Conservation (phyloP, 139 green algal genomes). For the Chlorella sp. region DNA sequence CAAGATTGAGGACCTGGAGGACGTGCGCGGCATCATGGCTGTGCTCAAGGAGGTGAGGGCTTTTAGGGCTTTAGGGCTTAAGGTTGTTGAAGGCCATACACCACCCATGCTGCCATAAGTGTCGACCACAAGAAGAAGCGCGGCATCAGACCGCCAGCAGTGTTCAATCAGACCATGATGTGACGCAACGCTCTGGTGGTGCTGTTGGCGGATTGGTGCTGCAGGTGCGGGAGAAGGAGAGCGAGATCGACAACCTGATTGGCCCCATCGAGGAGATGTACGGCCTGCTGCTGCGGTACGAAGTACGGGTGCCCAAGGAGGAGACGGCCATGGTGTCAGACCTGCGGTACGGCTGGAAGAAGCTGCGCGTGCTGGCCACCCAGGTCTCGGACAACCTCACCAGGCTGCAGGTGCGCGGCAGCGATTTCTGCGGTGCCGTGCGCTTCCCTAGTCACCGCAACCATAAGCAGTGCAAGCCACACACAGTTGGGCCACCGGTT, state of each 20-base stretch:
- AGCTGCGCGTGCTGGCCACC: conserved; percentile 75
- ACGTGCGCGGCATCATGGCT: conserved; percentile 75
- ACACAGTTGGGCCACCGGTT: too few species aligned
- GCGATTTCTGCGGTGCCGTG: neutral
- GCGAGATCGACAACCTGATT: conserved; percentile 78
- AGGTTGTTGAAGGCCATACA: too few species aligned
- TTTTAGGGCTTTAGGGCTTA: too few species aligned
- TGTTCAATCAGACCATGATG: too few species aligned
- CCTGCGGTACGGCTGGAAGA: conserved; percentile 86
- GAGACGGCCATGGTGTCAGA: conserved; percentile 84
- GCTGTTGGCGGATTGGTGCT: neutral
- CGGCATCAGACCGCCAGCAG: too few species aligned
- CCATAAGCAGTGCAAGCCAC: too few species aligned
- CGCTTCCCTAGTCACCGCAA: neutral
- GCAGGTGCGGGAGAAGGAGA: conserved; percentile 77
- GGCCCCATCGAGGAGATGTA: conserved; percentile 94
- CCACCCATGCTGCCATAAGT: too few species aligned
- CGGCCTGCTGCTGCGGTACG: conserved; percentile 77
- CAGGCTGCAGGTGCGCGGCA: conserved; percentile 56
- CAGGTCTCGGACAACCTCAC: conserved; percentile 79
- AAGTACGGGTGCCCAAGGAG: conserved; percentile 81
- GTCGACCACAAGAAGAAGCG: too few species aligned
- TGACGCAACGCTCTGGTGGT: too few species aligned
- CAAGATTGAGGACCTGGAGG: conserved; percentile 80
- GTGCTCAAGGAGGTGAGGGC: conserved; percentile 72